Evolutionary conservation across 805 yeast species (phyloP).

Genomic region (Jamesozyma lodderae): DNA sequence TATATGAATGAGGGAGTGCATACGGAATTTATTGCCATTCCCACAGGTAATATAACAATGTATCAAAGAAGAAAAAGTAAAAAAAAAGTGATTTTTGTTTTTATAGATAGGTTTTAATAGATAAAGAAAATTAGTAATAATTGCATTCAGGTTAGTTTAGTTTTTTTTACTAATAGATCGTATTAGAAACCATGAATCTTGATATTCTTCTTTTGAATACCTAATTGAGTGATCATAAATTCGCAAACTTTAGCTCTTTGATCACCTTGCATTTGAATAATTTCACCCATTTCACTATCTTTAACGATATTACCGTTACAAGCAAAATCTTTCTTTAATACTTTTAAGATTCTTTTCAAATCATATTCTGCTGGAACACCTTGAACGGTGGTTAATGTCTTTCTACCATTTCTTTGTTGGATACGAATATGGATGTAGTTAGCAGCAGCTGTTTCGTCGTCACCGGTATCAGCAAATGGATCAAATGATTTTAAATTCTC

Average conservation of each 20-base stretch:
- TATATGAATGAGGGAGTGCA: too few species aligned
- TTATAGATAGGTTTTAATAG: too few species aligned
- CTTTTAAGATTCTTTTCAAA: conserved; percentile 84
- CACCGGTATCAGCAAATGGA: conserved; percentile 99
- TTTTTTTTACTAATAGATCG: too few species aligned
- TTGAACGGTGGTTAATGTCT: conserved; percentile 95
- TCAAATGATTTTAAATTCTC: conserved; percentile 84
- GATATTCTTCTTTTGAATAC: conserved; percentile 89
- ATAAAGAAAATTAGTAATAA: too few species aligned
- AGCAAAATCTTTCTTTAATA: conserved; percentile 94
- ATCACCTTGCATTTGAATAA: conserved; percentile 97
- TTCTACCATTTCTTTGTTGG: conserved; percentile 99
- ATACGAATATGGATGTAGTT: conserved; percentile 97
- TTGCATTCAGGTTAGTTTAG: too few species aligned
- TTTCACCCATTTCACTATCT: conserved; percentile 93
- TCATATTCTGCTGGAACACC: conserved; percentile 95
- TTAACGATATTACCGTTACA: conserved; percentile 97
- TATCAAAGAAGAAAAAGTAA: too few species aligned
- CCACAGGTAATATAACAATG: too few species aligned
- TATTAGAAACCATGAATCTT: conserved; percentile 93
- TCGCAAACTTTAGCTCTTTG: conserved; percentile 95
- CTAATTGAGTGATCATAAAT: conserved; percentile 77
- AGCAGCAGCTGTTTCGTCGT: conserved; percentile 93
- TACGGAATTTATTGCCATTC: too few species aligned
- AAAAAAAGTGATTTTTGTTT: too few species aligned